Base-by-base conservation (phyloP, 805 yeast species). In the Hemisphaericaspora nanyangensis region DNA sequence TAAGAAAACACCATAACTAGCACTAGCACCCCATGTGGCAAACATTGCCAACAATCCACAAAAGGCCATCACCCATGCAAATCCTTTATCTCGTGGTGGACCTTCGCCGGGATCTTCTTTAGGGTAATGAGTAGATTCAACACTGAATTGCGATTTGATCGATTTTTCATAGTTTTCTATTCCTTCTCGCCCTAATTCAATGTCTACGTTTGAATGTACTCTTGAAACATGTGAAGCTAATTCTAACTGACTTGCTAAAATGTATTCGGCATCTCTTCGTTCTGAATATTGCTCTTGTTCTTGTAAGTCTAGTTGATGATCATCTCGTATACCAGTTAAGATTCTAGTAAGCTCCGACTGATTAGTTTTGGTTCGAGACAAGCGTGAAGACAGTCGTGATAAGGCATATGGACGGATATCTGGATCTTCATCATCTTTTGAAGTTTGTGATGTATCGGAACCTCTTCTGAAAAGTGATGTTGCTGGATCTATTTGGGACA, bases 11-110 rank as follows among this genome's bases (percentile, higher is more conserved):
- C 84, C 85, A 55, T 63, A 80, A 2, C 76, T 64, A 29, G 79
- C 75, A 40, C 75, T 74, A 59, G 78, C 65, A 13, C 86, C 86
- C 71, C 76, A 79, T 0, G 81, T 72, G 42, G 74, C 47, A 54
- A 48, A 71, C 50, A 67, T 66, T 53, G 53, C 66, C 13, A 72
- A 58, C 60, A 74, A 69, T 0, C 68, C 65, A 15, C 74, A 76
- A 3, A 75, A 56, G 0, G 79, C 78, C 5, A 70, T 65, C 55
- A 80, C 63, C 64, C 84, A 82, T 11, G 72, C 72, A 34, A 50
- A 51, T 2, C 83, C 79, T 2, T 79, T 75, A 33, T 81, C 84
- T 7, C 29, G 27, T 1, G 45, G 44, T 6, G 46, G 49, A 13
- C 28, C 38, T 10, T 35, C 36, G 8, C 26, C 37, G 17, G 11